Conservation (phyloP, 371 early-diverging fungal genomes). For the Circinella umbellata region DNA sequence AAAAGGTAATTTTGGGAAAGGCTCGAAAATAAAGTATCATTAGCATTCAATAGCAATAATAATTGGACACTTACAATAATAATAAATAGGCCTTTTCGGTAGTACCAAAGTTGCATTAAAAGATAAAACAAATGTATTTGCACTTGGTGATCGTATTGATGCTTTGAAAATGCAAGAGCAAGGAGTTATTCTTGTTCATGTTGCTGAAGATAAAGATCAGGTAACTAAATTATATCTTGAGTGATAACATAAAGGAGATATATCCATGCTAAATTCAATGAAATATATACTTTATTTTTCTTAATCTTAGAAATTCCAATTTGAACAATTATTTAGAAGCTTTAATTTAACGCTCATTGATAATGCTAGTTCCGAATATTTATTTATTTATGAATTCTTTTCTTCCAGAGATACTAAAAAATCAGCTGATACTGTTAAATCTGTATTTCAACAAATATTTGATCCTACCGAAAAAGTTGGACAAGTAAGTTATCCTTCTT, state of each 20-base stretch:
- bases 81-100: slow-evolving; percentile 59
- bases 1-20: slow-evolving; percentile 42
- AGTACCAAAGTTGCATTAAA: slow-evolving; percentile 57
- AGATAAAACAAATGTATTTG: slow-evolving; percentile 79
- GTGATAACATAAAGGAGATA: background rate
- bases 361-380: slow-evolving; percentile 91
- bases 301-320: slow-evolving; percentile 62
- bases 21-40: no score
- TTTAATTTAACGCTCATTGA: slow-evolving; percentile 87
- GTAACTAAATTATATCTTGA: slow-evolving; percentile 31
- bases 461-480: slow-evolving; percentile 83
- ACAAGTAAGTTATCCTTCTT: slow-evolving; percentile 49
- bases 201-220: slow-evolving; percentile 78
- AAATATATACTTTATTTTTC: background rate
- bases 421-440: slow-evolving; percentile 50
- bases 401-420: slow-evolving; percentile 55
- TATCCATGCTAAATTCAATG: background rate
- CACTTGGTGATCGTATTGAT: slow-evolving; percentile 74
- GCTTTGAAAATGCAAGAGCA: slow-evolving; percentile 74
- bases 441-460: slow-evolving; percentile 75
- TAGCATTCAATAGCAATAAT: no score
- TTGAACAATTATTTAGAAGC: slow-evolving; percentile 84
- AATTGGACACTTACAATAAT: no score
- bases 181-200: slow-evolving; percentile 79
- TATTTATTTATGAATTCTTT: slow-evolving; percentile 89